Evolutionary conservation across 1,284 basidiomycete species (phyloP).

Genomic region (Neotropicomus parvogracilis): DNA sequence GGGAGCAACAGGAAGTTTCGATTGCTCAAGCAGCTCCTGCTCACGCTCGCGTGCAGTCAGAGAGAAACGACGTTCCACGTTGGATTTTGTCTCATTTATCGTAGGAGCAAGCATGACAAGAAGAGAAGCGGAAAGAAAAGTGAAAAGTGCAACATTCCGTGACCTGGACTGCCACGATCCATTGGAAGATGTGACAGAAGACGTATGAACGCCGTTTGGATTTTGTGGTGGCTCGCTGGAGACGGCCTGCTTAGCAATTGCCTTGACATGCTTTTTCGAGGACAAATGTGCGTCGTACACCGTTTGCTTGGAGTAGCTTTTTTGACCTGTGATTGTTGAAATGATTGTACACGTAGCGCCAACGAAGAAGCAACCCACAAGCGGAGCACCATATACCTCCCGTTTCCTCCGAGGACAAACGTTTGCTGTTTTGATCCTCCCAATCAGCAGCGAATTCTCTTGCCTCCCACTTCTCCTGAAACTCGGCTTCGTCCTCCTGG

Average conservation of each 20-base stretch:
- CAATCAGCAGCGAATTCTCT: conserved; percentile 71
- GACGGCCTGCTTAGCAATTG: conserved; percentile 66
- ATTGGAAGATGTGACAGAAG: conserved; percentile 26
- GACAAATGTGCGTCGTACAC: conserved; percentile 96
- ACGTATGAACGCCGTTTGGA: conserved; percentile 53
- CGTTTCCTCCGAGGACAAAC: conserved; percentile 37
- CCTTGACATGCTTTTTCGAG: conserved; percentile 94
- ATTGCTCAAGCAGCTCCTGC: conserved; percentile 85
- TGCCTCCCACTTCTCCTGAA: conserved; percentile 78
- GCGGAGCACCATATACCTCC: conserved; percentile 92
- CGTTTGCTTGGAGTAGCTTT: conserved; percentile 93
- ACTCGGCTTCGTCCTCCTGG: conserved; percentile 61
- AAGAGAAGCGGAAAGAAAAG: conserved; percentile 67
- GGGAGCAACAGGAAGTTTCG: conserved; percentile 63
- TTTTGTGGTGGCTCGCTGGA: conserved; percentile 53
- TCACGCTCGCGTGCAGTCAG: conserved; percentile 95
- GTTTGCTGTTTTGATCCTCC: conserved; percentile 54
- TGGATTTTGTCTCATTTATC: conserved; percentile 87
- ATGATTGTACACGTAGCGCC: conserved; percentile 7
- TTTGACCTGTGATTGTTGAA: conserved; percentile 64
- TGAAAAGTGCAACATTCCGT: conserved; percentile 68
- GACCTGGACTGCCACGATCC: conserved; percentile 53
- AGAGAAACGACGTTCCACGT: conserved; percentile 94
- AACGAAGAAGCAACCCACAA: conserved; percentile 56
- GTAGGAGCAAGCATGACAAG: conserved; percentile 63